phyloP scores from a whole-genome alignment of 768 basidiomycete species.

The Rhodotorula toruloides region DNA sequence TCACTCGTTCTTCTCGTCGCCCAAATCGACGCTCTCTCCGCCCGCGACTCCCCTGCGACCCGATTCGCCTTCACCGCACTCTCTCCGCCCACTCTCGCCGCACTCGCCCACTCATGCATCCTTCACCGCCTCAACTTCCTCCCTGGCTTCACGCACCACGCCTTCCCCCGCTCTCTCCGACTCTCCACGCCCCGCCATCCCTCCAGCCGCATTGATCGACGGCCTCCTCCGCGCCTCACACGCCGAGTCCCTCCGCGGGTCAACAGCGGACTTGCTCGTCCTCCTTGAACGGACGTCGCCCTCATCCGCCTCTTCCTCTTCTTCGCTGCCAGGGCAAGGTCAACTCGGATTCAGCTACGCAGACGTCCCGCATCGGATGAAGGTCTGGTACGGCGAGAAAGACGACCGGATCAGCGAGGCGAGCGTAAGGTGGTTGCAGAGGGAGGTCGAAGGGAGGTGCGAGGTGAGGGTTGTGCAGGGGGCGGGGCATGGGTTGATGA shows the following conservation, averaged over 20 bases:
- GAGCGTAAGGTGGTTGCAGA: conserved; percentile 82
- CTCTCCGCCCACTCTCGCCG: too few relatives aligned
- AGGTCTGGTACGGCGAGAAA: conserved; percentile 86
- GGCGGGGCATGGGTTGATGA: conserved; percentile 91
- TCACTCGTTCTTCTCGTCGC: too few relatives aligned
- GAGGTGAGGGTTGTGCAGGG: conserved; percentile 74
- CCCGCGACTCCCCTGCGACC: too few relatives aligned
- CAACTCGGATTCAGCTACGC: conserved; percentile 63
- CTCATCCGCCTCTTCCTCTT: conserved; percentile 7
- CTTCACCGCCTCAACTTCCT: background rate
- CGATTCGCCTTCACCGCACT: too few relatives aligned
- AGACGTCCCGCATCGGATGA: conserved; percentile 67
- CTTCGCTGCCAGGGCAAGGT: too few relatives aligned
- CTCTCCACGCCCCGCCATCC: background rate
- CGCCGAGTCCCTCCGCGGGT: conserved; percentile 85
- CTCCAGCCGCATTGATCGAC: conserved; percentile 57
- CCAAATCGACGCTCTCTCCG: too few relatives aligned
- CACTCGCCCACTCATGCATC: background rate
- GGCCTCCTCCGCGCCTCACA: conserved; percentile 91
- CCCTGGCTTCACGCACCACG: background rate
- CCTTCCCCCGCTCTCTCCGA: background rate
- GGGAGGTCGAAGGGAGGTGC: conserved; percentile 60
- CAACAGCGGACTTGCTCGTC: conserved; percentile 80
- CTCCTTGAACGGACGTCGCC: conserved; percentile 74
- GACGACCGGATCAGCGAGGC: conserved; percentile 92